Evolutionary conservation across 2,329 filamentous ascomycete genomes (phyloP), one percentile per base, ranked within the genome.

Genomic region (Tolypocladium sp.): DNA sequence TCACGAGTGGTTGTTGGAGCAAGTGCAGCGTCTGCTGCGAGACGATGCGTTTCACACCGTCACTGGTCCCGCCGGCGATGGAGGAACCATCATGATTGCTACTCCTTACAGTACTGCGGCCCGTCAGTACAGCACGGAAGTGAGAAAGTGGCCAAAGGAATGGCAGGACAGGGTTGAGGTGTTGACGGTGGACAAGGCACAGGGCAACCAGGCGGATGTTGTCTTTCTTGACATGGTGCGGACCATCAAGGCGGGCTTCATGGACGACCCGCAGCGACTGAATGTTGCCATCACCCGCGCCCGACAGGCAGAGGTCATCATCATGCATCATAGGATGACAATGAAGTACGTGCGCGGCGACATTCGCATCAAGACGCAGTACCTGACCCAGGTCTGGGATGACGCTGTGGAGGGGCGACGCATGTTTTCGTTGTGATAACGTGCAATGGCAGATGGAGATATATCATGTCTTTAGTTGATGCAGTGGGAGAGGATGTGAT

Each of bases 141-240:
- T 71, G 0, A 67, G 66, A 12, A 52, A 61, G 2, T 68, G 72
- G 65, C 69, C 71, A 0, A 15, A 55, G 1, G 63, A 68, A 13
- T 68, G 61, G 54, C 67, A 69, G 52, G 38, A 62, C 0, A 66
- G 76, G 1, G 72, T 79, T 0, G 68, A 75, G 30, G 72, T 77
- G 0, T 62, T 78, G 22, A 81, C 77, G 0, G 72, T 79, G 1
- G 78, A 79, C 56, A 76, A 72, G 5, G 73, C 76, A 0, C 78
- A 80, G 44, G 78, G 78, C 0, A 76, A 78, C 17, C 76, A 81
- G 59, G 77, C 78, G 0, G 78, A 81, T 46, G 68, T 79, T 6
- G 76, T 80, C 0, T 74, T 79, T 40, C 68, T 81, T 0, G 78
- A 81, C 65, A 70, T 79, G 61, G 77, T 80, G 2, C 68, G 75